Conservation (phyloP, 805 yeast species). For the Ogataea polymorpha region DNA sequence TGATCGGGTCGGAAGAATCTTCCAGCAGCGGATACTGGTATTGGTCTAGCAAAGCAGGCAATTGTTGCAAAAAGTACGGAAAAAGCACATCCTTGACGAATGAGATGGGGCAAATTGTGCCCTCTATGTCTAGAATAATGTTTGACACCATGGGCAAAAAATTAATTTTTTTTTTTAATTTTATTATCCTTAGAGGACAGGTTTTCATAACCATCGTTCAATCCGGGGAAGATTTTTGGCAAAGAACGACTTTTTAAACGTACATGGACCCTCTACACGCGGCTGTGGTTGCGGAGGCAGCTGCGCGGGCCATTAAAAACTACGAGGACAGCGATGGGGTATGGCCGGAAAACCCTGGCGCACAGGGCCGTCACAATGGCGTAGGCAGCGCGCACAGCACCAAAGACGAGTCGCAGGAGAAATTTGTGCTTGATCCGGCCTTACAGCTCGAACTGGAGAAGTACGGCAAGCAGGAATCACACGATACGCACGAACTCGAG, state of each 20-base stretch:
- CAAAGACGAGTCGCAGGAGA: constrained; percentile 14
- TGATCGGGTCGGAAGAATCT: constrained; percentile 24
- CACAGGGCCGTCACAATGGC: constrained; percentile 4
- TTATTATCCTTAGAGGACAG: constrained; percentile 9
- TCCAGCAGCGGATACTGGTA: constrained; percentile 34
- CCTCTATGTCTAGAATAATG: constrained; percentile 76
- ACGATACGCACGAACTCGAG: not conserved
- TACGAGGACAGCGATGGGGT: constrained; percentile 12
- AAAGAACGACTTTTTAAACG: constrained; percentile 8
- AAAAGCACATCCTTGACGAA: constrained; percentile 77
- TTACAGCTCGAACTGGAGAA: constrained; percentile 24
- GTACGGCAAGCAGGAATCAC: constrained; percentile 6
- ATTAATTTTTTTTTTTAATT: constrained; percentile 3
- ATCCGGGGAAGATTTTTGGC: constrained; percentile 11
- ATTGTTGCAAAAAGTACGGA: constrained; percentile 63
- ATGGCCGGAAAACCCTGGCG: constrained; percentile 8
- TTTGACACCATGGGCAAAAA: constrained; percentile 12
- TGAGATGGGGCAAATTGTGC: constrained; percentile 88
- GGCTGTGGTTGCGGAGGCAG: constrained; percentile 18
- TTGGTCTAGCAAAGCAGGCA: constrained; percentile 40
- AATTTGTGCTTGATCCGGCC: constrained; percentile 25
- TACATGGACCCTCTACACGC: constrained; percentile 22
- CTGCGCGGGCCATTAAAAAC: constrained; percentile 22
- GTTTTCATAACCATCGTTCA: constrained; percentile 16
- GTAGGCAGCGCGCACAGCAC: not conserved